Base-by-base conservation (phyloP, 768 basidiomycete genomes). In the Mycena haematopus region DNA sequence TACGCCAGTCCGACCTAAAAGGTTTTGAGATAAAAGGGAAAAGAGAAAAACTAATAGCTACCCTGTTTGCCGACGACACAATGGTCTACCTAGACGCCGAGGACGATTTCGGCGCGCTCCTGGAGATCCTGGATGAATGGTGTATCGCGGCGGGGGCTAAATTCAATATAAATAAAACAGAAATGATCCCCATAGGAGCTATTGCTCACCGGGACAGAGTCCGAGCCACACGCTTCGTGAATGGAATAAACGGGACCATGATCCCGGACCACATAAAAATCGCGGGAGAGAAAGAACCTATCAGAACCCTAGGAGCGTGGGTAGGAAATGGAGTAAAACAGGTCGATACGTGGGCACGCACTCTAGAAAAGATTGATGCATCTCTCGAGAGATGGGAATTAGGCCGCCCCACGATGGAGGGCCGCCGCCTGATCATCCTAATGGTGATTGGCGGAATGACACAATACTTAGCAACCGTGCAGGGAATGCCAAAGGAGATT, bases 401-500 rank as follows among this genome's bases (percentile, higher is more conserved):
- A 15, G 50, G 57, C 0, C 65, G 60, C 54, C 66, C 66, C 0
- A 60, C 66, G 13, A 40, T 35, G 33, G 58, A 66, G 60, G 69
- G 68, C 0, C 33, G 24, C 1, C 35, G 52, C 1, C 55, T 66
- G 0, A 63, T 70, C 1, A 42, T 63, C 15, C 47, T 56, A 33
- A 65, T 62, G 56, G 52, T 68, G 0, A 27, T 71, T 0, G 69
- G 68, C 6, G 68, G 68, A 1, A 66, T 59, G 54, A 69, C 68
- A 8, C 68, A 69, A 31, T 69, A 67, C 44, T 58, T 66, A 0
- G 57, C 72, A 0, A 56, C 53, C 10, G 72, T 68, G 8, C 69
- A 73, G 29, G 52, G 69, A 0, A 73, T 73, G 72, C 72, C 70
- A 0, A 47, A 44, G 2, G 11, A 35, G 0, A 56, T 72, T 0